Evolutionary conservation across 768 basidiomycete genomes (phyloP).

Genomic region (Galerina sulciceps): DNA sequence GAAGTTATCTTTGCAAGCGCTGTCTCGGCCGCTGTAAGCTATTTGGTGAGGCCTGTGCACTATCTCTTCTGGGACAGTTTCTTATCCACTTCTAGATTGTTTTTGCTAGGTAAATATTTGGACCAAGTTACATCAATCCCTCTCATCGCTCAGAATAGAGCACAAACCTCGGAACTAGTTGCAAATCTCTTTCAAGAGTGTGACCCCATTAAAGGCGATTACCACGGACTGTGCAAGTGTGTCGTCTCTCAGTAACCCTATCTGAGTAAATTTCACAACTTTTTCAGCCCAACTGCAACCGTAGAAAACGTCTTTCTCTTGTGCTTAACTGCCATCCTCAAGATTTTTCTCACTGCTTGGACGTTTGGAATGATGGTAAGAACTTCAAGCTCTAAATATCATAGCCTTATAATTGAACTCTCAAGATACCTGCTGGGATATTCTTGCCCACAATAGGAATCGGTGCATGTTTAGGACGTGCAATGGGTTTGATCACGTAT

Average conservation of each 20-base stretch:
- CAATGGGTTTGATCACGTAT: conserved; percentile 69
- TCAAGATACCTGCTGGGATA: conserved; percentile 74
- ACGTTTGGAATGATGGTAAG: conserved; percentile 80
- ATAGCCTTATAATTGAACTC: neutral
- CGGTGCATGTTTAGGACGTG: conserved; percentile 74
- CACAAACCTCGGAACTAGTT: conserved; percentile 81
- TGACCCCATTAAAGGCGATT: conserved; percentile 64
- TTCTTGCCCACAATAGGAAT: conserved; percentile 79
- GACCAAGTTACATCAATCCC: neutral
- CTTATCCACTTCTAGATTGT: conserved; percentile 50
- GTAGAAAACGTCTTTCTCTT: conserved; percentile 73
- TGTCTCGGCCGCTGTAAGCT: conserved; percentile 72
- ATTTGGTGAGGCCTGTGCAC: conserved; percentile 45
- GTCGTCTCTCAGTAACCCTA: conserved; percentile 22
- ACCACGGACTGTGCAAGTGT: conserved; percentile 83
- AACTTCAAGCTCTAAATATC: neutral
- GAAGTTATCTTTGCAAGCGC: conserved; percentile 68
- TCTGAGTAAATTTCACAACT: neutral
- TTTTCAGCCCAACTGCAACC: conserved; percentile 60
- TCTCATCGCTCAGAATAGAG: conserved; percentile 39
- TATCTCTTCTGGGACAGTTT: neutral
- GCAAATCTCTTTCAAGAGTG: conserved; percentile 87
- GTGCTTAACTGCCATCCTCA: conserved; percentile 62
- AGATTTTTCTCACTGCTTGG: conserved; percentile 71
- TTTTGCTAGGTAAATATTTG: conserved; percentile 54